Percentiles rank a stretch among this genome's conserved stretches.
phyloP scores from a whole-genome alignment of 805 yeast genomes.

The Candida corydali region DNA sequence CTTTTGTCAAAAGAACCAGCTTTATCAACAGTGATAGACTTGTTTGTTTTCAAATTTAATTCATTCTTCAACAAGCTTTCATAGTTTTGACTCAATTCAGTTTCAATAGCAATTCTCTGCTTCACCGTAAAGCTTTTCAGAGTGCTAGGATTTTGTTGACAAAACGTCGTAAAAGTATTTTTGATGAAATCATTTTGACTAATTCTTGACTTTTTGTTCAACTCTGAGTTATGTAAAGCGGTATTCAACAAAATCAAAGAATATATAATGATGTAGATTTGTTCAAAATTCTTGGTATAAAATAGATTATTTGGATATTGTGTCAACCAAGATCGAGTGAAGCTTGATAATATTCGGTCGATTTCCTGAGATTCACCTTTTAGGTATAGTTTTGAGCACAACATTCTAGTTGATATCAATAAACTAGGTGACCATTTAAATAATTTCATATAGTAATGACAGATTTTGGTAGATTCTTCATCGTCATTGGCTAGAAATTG shows the following conservation, averaged over 20 bases:
- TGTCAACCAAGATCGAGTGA: conserved; percentile 59
- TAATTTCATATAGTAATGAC: conserved; percentile 43
- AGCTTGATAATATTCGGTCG: conserved; percentile 66
- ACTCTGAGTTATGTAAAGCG: conserved; percentile 57
- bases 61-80: conserved; percentile 38
- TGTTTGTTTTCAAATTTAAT: conserved; percentile 29
- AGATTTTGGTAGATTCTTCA: conserved; percentile 34
- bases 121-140: conserved; percentile 27
- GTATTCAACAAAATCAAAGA: conserved; percentile 72
- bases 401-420: conserved; percentile 49
- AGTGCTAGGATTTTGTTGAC: conserved; percentile 25
- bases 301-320: conserved; percentile 47
- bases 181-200: conserved; percentile 38
- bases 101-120: conserved; percentile 40
- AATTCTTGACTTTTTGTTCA: conserved; percentile 34
- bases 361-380: conserved; percentile 82
- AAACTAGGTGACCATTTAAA: conserved; percentile 49
- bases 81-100: conserved; percentile 43
- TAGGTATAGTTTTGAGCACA: conserved; percentile 66
- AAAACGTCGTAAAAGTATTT: conserved; percentile 39
- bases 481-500: conserved; percentile 37
- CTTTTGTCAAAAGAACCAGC: background rate
- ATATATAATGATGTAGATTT: conserved; percentile 66
- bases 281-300: conserved; percentile 48
- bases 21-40: conserved; percentile 8